These are phyloP conservation scores for Diaporthe sp. DNA, from an alignment of 2,329 filamentous ascomycete species.

Conservation along the genomic window DNA sequence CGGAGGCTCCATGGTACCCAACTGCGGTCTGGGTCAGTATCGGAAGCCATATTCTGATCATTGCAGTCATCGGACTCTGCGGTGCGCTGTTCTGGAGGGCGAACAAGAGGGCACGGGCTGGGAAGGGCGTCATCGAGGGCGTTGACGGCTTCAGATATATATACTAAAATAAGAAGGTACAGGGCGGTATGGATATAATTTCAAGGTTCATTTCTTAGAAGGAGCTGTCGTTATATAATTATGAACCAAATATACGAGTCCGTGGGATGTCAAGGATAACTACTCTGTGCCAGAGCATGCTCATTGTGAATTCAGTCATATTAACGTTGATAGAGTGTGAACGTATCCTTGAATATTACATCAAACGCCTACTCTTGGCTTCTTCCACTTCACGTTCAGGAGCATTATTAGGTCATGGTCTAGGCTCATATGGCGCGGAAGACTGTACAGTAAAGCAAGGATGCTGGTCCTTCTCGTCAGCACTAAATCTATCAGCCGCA, in stretches of 20 bases:
- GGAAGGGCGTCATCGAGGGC: conserved; percentile 37
- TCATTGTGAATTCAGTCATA: neutral
- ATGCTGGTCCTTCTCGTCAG: neutral
- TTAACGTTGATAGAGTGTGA: neutral
- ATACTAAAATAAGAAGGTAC: neutral
- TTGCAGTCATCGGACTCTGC: conserved; percentile 30
- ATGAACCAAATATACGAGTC: no score
- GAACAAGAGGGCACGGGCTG: conserved; percentile 27
- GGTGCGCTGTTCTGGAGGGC: conserved; percentile 37
- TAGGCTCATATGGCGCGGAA: neutral
- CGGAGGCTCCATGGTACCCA: conserved; percentile 37
- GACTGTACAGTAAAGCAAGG: neutral
- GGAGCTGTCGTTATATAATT: neutral
- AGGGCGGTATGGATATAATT: neutral
- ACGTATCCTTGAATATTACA: neutral
- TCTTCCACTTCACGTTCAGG: neutral
- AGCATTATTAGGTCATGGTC: neutral
- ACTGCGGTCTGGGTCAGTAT: conserved; percentile 39
- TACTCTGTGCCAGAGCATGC: neutral
- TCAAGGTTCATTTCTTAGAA: neutral
- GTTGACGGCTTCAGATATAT: conserved; percentile 38
- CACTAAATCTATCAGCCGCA: conserved; percentile 13
- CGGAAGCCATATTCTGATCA: conserved; percentile 37
- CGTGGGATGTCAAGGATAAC: no score
- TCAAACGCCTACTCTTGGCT: no score